Evolutionary conservation across 148 eudicot genomes (phyloP), one percentile per base, ranked within the genome.

Genomic region (Rhododendron ferrugineum): DNA sequence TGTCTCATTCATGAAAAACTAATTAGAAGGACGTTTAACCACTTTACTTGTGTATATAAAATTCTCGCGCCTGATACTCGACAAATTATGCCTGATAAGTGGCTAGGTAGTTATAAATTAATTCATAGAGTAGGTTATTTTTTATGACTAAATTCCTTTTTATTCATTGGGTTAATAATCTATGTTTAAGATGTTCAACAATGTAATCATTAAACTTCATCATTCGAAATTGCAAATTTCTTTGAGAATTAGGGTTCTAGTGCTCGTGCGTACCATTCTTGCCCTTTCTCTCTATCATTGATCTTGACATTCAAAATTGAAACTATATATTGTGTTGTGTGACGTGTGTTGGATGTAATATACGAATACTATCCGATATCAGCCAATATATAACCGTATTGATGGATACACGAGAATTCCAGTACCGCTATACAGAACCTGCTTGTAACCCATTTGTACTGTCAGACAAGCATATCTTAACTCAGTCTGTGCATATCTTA

Each of bases 391-490:
- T 26, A 11, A 66, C 10, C 64, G 2, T 6, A 22, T 58, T 1
- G 64, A 58, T 58, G 11, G 50, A 47, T 47, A 47, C 18, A 40
- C 44, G 7, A 40, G 60, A 23, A 56, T 56, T 6, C 60, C 60
- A 56, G 20, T 56, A 56, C 22, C 13, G 32, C 73, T 26, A 3
- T 11, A 26, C 28, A 3, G 73, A 66, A 66, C 32, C 15, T 26
- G 62, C 10, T 40, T 84, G 58, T 42, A 76, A 26, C 36, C 6
- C 74, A 66, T 66, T 66, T 50, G 23, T 54, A 88, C 77, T 86
- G 66, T 78, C 83, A 88, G 90, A 92, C 90, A 89, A 88, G 78
- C 88, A 83, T 88, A 91, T 94, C 92, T 93, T 81, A 68, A 22
- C 83, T 74, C 30, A 73, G 84, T 73, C 66, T 56, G 44, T 11